A percentile compares a stretch with the other conserved stretches of the same genome.
Conservation (phyloP, 306 rosid genomes). For the Luffa acutangula region DNA sequence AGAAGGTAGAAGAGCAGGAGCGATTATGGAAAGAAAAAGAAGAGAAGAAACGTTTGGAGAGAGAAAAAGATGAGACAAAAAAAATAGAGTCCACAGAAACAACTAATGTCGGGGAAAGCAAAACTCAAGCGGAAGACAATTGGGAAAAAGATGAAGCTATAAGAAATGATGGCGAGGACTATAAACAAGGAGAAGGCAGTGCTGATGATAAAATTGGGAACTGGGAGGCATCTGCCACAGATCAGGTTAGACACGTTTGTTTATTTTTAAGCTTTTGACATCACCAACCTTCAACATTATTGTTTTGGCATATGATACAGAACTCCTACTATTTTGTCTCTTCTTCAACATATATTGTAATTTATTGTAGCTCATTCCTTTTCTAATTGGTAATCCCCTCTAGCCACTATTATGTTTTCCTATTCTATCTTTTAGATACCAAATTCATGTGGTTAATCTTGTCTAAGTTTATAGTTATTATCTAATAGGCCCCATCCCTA, state of each 20-base stretch:
- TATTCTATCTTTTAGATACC: neutral
- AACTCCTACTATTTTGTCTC: neutral
- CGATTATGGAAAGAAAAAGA: constrained; percentile 51
- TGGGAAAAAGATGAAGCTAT: constrained; percentile 26
- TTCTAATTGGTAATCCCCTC: neutral
- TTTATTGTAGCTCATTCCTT: neutral
- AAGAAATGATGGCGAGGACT: constrained; percentile 27
- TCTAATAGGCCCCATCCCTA: neutral
- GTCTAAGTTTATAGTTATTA: neutral
- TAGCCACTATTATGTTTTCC: neutral
- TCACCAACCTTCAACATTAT: neutral
- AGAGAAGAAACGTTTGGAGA: constrained; percentile 40
- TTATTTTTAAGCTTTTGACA: neutral
- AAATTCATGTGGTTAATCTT: neutral
- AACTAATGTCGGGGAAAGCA: constrained; percentile 20
- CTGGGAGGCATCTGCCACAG: constrained; percentile 27
- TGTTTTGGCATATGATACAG: neutral
- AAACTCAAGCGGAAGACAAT: constrained; percentile 24
- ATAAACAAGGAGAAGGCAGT: constrained; percentile 20
- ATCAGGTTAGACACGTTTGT: constrained; percentile 37
- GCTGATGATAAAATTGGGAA: constrained; percentile 29
- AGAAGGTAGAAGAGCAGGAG: constrained; percentile 88
- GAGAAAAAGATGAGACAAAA: constrained; percentile 41
- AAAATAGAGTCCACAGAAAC: constrained; percentile 56
- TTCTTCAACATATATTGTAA: neutral